phyloP scores from a whole-genome alignment of 345 rosid species.

The Garcia nutans region DNA sequence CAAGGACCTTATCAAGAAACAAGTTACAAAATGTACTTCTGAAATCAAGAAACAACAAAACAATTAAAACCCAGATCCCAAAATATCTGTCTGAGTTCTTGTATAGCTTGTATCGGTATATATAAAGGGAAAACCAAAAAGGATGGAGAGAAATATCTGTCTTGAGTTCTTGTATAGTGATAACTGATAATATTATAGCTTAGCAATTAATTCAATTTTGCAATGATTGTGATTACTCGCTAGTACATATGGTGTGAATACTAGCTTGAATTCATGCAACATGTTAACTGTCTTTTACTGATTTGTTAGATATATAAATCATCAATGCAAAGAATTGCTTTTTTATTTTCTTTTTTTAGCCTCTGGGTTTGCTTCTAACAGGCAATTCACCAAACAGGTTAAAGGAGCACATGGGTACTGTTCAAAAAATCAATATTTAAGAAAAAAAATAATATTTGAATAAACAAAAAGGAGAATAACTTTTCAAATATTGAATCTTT shows the following conservation, averaged over 20 bases:
- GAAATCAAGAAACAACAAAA: conserved; percentile 1
- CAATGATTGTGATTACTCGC: conserved; percentile 12
- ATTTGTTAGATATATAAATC: neutral
- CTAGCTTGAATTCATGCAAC: neutral
- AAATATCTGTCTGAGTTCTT: conserved; percentile 9
- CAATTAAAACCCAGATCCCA: conserved; percentile 22
- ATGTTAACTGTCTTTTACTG: neutral
- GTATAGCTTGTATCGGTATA: neutral
- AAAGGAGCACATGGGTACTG: conserved; percentile 16
- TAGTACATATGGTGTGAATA: neutral
- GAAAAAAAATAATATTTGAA: neutral
- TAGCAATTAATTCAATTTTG: neutral
- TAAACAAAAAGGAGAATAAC: conserved; percentile 14
- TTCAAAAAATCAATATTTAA: neutral
- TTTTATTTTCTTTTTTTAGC: neutral
- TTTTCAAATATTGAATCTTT: neutral
- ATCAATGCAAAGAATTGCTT: neutral
- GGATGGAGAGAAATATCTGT: neutral
- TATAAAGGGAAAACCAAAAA: neutral
- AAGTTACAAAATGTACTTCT: neutral
- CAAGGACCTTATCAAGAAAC: neutral
- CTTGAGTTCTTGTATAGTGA: neutral
- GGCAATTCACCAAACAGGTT: conserved; percentile 17
- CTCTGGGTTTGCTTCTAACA: neutral
- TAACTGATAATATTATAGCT: neutral